Evolutionary conservation across 805 yeast species (phyloP), one percentile per base, ranked within the genome.

Genomic region (Metschnikowia orientalis): DNA sequence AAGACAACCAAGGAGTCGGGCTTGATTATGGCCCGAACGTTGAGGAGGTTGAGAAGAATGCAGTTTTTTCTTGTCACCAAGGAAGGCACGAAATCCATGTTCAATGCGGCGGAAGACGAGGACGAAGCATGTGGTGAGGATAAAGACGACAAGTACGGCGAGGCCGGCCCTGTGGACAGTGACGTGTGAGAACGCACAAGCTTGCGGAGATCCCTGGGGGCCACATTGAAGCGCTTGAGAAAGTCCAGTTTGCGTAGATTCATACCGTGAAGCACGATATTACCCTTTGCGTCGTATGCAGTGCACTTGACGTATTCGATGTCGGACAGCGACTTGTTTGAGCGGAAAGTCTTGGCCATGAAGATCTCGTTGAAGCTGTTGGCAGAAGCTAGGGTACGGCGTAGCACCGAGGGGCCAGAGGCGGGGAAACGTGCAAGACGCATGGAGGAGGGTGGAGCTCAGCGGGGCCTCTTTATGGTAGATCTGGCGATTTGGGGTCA

Each of bases 121-220:
- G 23, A n/a, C n/a, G n/a, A n/a, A n/a, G n/a, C n/a, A n/a, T n/a
- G n/a, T n/a, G n/a, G n/a, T n/a, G n/a, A n/a, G n/a, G n/a, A n/a
- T n/a, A n/a, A n/a, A n/a, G n/a, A n/a, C n/a, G n/a, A n/a, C n/a
- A n/a, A n/a, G n/a, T n/a, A n/a, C n/a, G n/a, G n/a, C n/a, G n/a
- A n/a, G n/a, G n/a, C n/a, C n/a, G n/a, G n/a, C n/a, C 40, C 43
- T 15, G 34, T 37, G 19, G 34, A 32, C 13, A 36, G 43, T 10
- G 40, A 34, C 1, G 44, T 44, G 18, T 41, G 50, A 1, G 51
- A 38, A 18, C 63, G 44, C 19, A 72, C 71, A 20, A 75, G 37
- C 69, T 72, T 59, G 52, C 81, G 69, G 16, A 79, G 69, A 20
- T 84, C 80, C 37, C 84, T 74, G 30, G 78, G 72, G 1, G 69